These are phyloP conservation scores for Sarocladium strictum DNA, from an alignment of 2,329 filamentous ascomycete genomes.

Conservation along the genomic window DNA sequence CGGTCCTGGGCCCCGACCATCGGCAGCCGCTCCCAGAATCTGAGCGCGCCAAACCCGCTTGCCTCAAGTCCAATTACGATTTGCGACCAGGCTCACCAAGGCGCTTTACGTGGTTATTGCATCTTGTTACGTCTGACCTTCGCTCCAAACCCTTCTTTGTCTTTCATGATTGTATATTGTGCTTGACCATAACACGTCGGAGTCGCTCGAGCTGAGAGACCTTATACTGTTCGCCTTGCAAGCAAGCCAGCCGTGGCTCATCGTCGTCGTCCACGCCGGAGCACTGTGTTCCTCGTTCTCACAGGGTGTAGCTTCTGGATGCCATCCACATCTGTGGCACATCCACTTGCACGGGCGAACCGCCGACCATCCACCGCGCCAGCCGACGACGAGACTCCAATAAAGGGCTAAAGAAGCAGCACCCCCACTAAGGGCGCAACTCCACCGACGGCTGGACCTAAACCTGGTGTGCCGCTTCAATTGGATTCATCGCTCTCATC, in stretches of 20 bases:
- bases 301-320: too few relatives aligned
- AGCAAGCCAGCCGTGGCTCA: too few relatives aligned
- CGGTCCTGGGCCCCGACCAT: conserved; percentile 8
- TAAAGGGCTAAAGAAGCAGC: conserved; percentile 6
- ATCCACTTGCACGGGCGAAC: neutral
- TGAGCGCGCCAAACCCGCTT: conserved; percentile 9
- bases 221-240: too few relatives aligned
- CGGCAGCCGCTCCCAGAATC: neutral
- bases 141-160: neutral
- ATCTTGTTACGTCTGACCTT: neutral
- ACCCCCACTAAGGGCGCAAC: conserved; percentile 7
- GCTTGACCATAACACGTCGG: neutral
- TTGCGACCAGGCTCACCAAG: neutral
- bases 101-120: conserved; percentile 1
- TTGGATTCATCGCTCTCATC: conserved; percentile 4
- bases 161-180: neutral
- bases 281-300: too few relatives aligned
- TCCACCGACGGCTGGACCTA: conserved; percentile 3
- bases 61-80: neutral
- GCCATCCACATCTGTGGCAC: too few relatives aligned
- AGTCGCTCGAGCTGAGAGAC: too few relatives aligned
- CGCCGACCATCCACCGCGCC: conserved; percentile 8
- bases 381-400: conserved; percentile 9
- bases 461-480: conserved; percentile 6
- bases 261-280: neutral